phyloP scores from a whole-genome alignment of 2,329 filamentous ascomycete genomes.

The Epichloe uncinata region DNA sequence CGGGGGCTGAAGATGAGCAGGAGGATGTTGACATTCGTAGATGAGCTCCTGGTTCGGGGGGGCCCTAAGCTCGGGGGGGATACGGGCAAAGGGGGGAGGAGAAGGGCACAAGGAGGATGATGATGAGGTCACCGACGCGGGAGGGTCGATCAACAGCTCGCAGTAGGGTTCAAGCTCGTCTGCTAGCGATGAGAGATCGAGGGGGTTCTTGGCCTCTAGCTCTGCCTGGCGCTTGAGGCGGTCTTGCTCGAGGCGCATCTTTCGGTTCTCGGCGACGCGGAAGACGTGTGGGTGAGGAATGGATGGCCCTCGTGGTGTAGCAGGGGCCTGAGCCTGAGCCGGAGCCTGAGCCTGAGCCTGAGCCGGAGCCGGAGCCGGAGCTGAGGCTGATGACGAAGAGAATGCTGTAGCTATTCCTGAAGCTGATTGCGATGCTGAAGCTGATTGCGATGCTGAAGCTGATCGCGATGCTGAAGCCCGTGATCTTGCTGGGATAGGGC shows the following conservation, averaged over 20 bases:
- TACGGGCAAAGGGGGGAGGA: no score
- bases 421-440: no score
- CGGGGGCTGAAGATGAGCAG: not conserved
- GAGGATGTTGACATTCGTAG: not conserved
- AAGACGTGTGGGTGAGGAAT: not conserved
- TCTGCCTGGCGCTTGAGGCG: not conserved
- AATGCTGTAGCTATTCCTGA: no score
- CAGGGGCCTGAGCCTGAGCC: not conserved
- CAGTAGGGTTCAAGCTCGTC: not conserved
- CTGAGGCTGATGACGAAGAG: no score
- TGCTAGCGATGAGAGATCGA: not conserved
- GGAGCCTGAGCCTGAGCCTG: no score
- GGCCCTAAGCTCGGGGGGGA: not conserved
- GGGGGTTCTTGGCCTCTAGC: not conserved
- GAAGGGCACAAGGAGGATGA: not conserved
- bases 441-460: no score
- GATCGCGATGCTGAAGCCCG: no score
- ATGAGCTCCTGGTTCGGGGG: not conserved
- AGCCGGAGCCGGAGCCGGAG: no score
- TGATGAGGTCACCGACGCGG: not conserved
- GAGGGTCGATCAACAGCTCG: not conserved
- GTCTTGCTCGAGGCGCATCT: not conserved
- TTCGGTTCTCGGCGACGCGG: not conserved
- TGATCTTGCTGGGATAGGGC: no score
- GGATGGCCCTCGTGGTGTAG: no score